Conservation (phyloP, 2,329 filamentous ascomycete genomes). For the Monilinia fructicola region DNA sequence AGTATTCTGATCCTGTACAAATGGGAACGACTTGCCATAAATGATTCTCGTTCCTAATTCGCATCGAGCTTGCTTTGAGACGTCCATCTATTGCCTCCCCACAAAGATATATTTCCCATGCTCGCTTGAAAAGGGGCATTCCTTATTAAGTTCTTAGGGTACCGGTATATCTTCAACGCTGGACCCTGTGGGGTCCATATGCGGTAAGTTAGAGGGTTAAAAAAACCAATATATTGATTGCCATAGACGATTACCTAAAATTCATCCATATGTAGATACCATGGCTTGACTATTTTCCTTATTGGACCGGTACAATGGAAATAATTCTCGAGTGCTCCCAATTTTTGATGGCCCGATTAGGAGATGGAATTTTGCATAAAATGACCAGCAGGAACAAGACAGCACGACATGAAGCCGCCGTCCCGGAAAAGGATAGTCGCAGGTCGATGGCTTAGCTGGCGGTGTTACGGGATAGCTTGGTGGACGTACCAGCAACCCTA, state of each 20-base stretch:
- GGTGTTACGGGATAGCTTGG: conserved; percentile 16
- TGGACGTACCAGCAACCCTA: conserved; percentile 4
- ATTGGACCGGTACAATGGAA: conserved; percentile 12
- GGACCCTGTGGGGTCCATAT: conserved; percentile 15
- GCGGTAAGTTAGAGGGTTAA: conserved; percentile 8
- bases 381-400: conserved; percentile 15
- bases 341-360: neutral
- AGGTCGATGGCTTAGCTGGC: conserved; percentile 21
- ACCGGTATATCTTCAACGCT: conserved; percentile 14
- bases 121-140: conserved; percentile 24
- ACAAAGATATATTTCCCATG: neutral
- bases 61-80: conserved; percentile 2
- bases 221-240: conserved; percentile 13
- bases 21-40: neutral
- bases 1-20: conserved; percentile 2
- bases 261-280: neutral
- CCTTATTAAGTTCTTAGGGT: conserved; percentile 3
- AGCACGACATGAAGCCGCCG: conserved; percentile 14
- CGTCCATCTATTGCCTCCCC: conserved; percentile 6
- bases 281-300: neutral
- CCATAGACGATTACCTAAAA: conserved; percentile 6
- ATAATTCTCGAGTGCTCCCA: too few relatives aligned
- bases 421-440: conserved; percentile 17
- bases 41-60: neutral
- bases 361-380: neutral